Conservation (phyloP, 176 grass and related monocot genomes). For the Leersia perrieri region DNA sequence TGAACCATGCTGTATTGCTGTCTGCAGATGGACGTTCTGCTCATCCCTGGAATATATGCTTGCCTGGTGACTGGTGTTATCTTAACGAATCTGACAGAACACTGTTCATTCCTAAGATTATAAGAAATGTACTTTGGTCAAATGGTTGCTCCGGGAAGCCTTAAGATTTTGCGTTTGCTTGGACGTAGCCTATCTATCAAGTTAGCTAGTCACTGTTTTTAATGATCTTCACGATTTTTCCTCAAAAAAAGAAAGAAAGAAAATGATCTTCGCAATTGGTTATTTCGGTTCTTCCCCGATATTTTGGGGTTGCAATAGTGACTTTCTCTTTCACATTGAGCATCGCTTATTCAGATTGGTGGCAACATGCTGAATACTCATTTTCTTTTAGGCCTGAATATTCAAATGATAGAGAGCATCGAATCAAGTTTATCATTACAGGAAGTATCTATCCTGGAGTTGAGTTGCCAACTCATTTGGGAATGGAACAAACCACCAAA, state of each 20-base stretch:
- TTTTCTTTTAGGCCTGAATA: not conserved
- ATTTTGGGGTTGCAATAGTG: not conserved
- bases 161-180: constrained; percentile 22
- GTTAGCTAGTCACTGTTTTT: not conserved
- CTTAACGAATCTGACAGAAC: constrained; percentile 26
- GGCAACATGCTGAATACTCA: constrained; percentile 11
- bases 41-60: constrained; percentile 25
- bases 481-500: constrained; percentile 11
- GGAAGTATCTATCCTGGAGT: not conserved
- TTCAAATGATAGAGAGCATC: constrained; percentile 5
- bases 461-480: constrained; percentile 25
- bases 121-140: constrained; percentile 34
- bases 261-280: not conserved
- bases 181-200: not conserved
- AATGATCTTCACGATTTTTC: not conserved
- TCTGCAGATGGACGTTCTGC: constrained; percentile 10
- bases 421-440: not conserved
- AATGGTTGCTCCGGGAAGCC: constrained; percentile 26
- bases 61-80: constrained; percentile 2
- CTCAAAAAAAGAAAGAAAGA: no score
- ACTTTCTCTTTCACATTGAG: not conserved
- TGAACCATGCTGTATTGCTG: not conserved
- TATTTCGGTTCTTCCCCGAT: not conserved
- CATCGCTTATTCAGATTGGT: constrained; percentile 3
- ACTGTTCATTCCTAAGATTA: not conserved